Evolutionary conservation across 2,329 filamentous ascomycete species (phyloP), one percentile per base, ranked within the genome.

Genomic region (Gaeumannomyces sp.): DNA sequence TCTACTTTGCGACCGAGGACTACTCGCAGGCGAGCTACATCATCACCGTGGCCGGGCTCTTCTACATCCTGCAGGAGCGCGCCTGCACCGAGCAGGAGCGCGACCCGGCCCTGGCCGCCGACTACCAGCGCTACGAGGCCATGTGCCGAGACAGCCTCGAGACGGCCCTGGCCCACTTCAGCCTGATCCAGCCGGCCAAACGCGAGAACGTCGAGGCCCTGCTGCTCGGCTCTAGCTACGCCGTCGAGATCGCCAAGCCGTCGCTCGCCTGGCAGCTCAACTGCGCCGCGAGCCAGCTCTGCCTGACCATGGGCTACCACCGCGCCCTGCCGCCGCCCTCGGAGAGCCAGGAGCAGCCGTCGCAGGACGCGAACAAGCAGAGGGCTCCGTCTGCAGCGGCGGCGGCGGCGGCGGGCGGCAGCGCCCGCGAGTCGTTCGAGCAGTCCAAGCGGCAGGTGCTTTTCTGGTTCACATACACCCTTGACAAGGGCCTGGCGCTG

Each of bases 241-340:
- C 86, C 16, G 81, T 89, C 61, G 86, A 89, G 67, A 79, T 83
- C 19, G 86, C 85, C 4, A 84, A 85, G 56, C 85, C 86, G 0
- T 85, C 85, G 0, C 78, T 89, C 4, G 85, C 84, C n/a, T 88
- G 86, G 82, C 83, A 85, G n/a, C 76, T 89, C 25, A 83, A 81
- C 29, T 83, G 82, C 8, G 80, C 81, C 25, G 87, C 86, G 0
- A 82, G 83, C 16, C 80, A 84, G 63, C 77, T 90, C 63, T 88
- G 85, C 67, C 85, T 87, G 69, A 83, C 83, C 0, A 80, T 88
- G 4, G 87, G 87, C 3, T 88, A 85, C 66, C 87, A 89, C 70
- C 80, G 83, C 62, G 64, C 70, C 72, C 19, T 4, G 50, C 45
- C 61, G 16, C 35, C 60, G 25, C 60, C 60, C 14, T 31, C 60